These are phyloP conservation scores for Metroxylon sagu DNA, from an alignment of 176 grass and related monocot genomes.

Conservation along the genomic window DNA sequence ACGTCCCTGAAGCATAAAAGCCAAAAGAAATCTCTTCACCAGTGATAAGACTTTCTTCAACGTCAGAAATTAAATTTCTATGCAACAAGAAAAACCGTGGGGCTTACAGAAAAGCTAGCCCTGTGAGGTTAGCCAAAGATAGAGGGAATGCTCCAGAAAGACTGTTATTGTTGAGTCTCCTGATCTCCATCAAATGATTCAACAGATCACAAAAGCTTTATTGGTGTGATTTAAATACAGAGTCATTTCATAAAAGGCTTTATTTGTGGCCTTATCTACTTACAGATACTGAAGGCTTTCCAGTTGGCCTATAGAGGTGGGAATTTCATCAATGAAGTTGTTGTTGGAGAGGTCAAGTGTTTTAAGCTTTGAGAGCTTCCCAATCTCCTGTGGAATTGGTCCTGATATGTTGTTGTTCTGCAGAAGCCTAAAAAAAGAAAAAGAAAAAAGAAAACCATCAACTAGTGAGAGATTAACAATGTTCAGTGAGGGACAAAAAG, in stretches of 20 bases:
- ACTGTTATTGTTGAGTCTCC: slow-evolving; percentile 87
- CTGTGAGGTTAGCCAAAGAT: slow-evolving; percentile 41
- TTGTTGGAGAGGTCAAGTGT: slow-evolving; percentile 90
- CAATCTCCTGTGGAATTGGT: slow-evolving; percentile 62
- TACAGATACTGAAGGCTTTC: slow-evolving; percentile 77
- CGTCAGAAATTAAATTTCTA: neutral
- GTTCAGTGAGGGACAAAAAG: too few relatives aligned
- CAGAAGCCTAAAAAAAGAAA: slow-evolving; percentile 42
- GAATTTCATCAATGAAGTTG: slow-evolving; percentile 50
- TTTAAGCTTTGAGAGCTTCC: slow-evolving; percentile 57
- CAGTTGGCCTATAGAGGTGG: slow-evolving; percentile 54
- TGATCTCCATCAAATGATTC: slow-evolving; percentile 23
- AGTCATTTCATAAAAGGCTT: neutral
- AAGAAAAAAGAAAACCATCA: neutral
- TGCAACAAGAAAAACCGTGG: neutral
- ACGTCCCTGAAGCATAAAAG: slow-evolving; percentile 52
- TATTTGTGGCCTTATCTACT: slow-evolving; percentile 22
- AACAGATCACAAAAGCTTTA: too few relatives aligned
- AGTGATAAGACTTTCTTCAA: neutral
- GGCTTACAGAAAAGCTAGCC: slow-evolving; percentile 86
- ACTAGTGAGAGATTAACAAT: too few relatives aligned
- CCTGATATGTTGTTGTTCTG: slow-evolving; percentile 89
- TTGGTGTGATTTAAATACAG: too few relatives aligned
- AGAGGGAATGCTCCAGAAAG: slow-evolving; percentile 71
- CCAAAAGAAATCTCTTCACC: neutral